Percentiles rank a stretch among this genome's conserved stretches.
phyloP scores from a whole-genome alignment of 768 basidiomycete species.

The Russula compacta region DNA sequence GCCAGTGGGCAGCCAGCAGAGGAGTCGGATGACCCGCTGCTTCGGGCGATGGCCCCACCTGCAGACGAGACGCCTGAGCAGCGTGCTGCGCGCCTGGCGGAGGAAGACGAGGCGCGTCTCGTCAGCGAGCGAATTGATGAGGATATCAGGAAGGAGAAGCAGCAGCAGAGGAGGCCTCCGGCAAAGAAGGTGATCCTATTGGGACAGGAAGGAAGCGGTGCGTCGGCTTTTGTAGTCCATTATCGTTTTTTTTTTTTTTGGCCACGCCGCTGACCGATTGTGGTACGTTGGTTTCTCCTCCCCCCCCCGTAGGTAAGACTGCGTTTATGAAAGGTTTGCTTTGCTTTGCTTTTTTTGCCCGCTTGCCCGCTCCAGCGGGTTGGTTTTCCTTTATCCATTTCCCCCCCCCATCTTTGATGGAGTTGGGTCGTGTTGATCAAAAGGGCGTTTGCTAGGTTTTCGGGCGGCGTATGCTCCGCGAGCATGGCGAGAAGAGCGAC shows the following conservation, averaged over 20 bases:
- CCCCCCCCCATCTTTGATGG: too few relatives aligned
- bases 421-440: neutral
- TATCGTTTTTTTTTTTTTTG: neutral
- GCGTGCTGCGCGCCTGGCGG: slow-evolving; percentile 15
- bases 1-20: too few relatives aligned
- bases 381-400: too few relatives aligned
- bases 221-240: neutral
- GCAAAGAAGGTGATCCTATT: slow-evolving; percentile 22
- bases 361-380: too few relatives aligned
- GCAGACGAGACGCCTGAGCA: slow-evolving; percentile 19
- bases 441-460: neutral
- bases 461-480: neutral
- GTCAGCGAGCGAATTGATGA: slow-evolving; percentile 23
- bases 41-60: neutral
- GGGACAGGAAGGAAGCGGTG: slow-evolving; percentile 12
- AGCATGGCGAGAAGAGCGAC: slow-evolving; percentile 51
- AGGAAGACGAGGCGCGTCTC: slow-evolving; percentile 20
- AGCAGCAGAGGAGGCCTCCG: slow-evolving; percentile 1
- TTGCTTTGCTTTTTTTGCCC: too few relatives aligned
- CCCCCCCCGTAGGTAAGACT: neutral
- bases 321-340: neutral
- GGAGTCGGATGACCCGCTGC: too few relatives aligned
- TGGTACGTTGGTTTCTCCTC: neutral
- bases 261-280: neutral
- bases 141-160: slow-evolving; percentile 12